phyloP scores from a whole-genome alignment of 1,139 yeast genomes.

The Blastobotrys elegans region DNA sequence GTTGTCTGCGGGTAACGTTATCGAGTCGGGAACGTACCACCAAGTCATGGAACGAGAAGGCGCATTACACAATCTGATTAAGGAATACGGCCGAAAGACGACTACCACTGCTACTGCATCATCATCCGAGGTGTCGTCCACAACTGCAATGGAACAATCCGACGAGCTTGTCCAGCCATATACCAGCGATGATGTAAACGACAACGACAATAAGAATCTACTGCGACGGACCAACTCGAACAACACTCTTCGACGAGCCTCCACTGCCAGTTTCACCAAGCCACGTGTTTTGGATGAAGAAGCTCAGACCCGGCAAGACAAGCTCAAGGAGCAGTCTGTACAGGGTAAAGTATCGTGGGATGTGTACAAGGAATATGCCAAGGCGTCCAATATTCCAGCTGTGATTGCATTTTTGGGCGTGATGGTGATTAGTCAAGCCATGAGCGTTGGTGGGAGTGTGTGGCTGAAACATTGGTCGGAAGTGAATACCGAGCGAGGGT shows the following conservation, averaged over 20 bases:
- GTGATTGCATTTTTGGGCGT: conserved; percentile 52
- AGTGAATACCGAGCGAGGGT: conserved; percentile 62
- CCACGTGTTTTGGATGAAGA: conserved; percentile 35
- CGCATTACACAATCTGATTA: conserved; percentile 59
- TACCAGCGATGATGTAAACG: conserved; percentile 2
- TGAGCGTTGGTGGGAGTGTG: conserved; percentile 63
- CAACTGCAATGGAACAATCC: conserved; percentile 8
- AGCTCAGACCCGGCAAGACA: conserved; percentile 27
- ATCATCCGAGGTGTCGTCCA: conserved; percentile 15
- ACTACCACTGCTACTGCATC: conserved; percentile 2
- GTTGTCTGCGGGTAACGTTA: conserved; percentile 69
- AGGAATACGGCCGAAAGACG: conserved; percentile 63
- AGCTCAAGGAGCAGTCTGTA: conserved; percentile 64
- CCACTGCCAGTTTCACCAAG: conserved; percentile 50
- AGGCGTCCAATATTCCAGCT: conserved; percentile 75
- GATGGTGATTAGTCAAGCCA: conserved; percentile 48
- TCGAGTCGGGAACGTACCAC: conserved; percentile 70
- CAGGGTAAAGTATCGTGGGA: conserved; percentile 94
- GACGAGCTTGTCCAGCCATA: conserved; percentile 6
- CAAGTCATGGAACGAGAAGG: conserved; percentile 48
- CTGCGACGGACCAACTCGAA: conserved; percentile 14
- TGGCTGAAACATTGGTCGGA: conserved; percentile 99
- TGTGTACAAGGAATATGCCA: conserved; percentile 77
- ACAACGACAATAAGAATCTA: not conserved
- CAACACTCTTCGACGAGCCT: conserved; percentile 63